Percentiles rank a stretch among this genome's conserved stretches.
These are phyloP conservation scores for Vigna trinervia DNA, from an alignment of 306 rosid species.

Conservation along the genomic window DNA sequence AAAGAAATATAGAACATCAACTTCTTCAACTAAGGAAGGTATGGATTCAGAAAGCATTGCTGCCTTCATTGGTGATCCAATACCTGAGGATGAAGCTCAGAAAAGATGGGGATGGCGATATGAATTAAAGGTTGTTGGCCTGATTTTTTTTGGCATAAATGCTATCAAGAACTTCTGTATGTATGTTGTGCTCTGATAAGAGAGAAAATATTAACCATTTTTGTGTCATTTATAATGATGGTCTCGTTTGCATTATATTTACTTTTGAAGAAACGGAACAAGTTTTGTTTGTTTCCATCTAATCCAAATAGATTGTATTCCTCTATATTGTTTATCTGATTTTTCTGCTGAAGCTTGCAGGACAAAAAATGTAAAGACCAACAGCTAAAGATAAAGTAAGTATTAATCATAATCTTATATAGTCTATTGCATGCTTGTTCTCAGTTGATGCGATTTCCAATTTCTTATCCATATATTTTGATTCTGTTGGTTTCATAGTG, in stretches of 20 bases:
- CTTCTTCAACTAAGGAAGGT: constrained; percentile 35
- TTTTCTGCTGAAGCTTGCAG: constrained; percentile 63
- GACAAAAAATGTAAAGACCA: constrained; percentile 51
- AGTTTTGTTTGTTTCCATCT: constrained; percentile 21
- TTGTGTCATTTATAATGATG: not conserved
- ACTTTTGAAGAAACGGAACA: constrained; percentile 1
- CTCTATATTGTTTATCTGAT: constrained; percentile 27
- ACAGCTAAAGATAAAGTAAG: constrained; percentile 64
- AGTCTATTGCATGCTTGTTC: constrained; percentile 4
- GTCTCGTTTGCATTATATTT: not conserved
- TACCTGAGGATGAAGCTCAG: constrained; percentile 81
- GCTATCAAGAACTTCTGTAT: not conserved
- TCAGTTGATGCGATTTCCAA: constrained; percentile 29
- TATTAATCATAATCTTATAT: constrained; percentile 29
- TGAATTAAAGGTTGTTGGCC: constrained; percentile 72
- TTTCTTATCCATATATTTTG: constrained; percentile 25
- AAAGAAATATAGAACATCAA: constrained; percentile 48
- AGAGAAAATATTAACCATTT: not conserved
- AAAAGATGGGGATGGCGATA: constrained; percentile 96
- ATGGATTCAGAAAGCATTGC: constrained; percentile 28
- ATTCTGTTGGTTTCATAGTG: constrained; percentile 54
- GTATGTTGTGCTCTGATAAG: not conserved
- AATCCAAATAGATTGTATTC: not conserved
- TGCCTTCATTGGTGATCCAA: constrained; percentile 80
- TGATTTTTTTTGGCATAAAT: constrained; percentile 28